Percentiles rank a stretch among this genome's conserved stretches.
Conservation (phyloP, 176 grass and related monocot genomes). For the Juncus inflexus region DNA sequence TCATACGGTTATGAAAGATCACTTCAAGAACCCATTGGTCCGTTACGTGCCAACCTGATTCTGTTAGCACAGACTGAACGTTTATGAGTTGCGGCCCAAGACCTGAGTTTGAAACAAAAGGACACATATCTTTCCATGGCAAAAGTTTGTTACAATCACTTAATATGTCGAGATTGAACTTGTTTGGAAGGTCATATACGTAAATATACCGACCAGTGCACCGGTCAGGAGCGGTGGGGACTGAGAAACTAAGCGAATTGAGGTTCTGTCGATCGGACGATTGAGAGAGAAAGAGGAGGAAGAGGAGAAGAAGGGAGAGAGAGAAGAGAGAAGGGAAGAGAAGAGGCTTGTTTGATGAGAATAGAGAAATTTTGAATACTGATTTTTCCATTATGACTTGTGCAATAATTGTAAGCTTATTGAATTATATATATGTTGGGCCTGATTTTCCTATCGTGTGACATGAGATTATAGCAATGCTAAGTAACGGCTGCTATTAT, state of each 20-base stretch:
- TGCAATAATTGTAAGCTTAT: not conserved
- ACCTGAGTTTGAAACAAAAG: constrained; percentile 61
- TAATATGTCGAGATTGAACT: constrained; percentile 71
- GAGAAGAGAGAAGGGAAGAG: constrained; percentile 19
- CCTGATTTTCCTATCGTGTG: too few relatives aligned
- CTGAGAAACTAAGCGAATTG: constrained; percentile 16
- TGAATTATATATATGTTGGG: not conserved
- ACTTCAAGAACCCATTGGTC: constrained; percentile 63
- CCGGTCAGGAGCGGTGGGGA: constrained; percentile 29
- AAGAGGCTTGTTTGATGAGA: constrained; percentile 6
- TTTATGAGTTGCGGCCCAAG: constrained; percentile 48
- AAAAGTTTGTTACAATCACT: constrained; percentile 42
- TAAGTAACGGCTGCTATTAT: too few relatives aligned
- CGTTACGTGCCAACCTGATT: constrained; percentile 67
- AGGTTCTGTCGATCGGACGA: not conserved
- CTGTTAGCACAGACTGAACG: constrained; percentile 39
- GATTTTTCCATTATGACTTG: constrained; percentile 1
- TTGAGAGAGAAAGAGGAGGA: constrained; percentile 13
- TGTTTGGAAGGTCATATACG: constrained; percentile 57
- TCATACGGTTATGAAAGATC: constrained; percentile 76
- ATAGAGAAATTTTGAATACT: constrained; percentile 11
- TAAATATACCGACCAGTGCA: constrained; percentile 80
- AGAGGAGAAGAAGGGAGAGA: not conserved
- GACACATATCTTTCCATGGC: constrained; percentile 64
- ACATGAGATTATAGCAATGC: too few relatives aligned